Percentiles rank a stretch among this genome's conserved stretches.
Conservation (phyloP, 495 filamentous ascomycete genomes). For the Lineolata rhizophorae region DNA sequence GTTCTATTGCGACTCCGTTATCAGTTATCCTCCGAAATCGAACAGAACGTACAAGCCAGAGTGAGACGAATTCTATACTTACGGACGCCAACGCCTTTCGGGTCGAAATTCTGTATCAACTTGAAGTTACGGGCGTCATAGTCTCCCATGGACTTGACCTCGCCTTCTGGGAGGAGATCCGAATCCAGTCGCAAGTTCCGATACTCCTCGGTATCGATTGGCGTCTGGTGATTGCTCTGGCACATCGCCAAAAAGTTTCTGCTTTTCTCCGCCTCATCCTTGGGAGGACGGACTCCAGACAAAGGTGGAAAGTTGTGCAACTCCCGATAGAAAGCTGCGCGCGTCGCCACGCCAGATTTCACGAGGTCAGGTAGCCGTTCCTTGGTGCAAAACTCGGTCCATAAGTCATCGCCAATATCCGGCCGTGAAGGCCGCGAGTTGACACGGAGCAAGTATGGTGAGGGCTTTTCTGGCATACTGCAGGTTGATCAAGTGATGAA, state of each 20-base stretch:
- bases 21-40: too few relatives aligned
- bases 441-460: not conserved
- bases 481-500: too few relatives aligned
- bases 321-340: not conserved
- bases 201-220: not conserved
- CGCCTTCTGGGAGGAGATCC: not conserved
- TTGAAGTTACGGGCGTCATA: not conserved
- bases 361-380: not conserved
- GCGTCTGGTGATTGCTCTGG: not conserved
- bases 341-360: not conserved
- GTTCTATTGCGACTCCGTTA: not conserved
- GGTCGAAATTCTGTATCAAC: constrained; percentile 1
- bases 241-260: not conserved
- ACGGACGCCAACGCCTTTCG: not conserved
- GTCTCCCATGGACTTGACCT: not conserved
- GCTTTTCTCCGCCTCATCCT: not conserved
- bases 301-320: not conserved
- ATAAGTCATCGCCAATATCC: constrained; percentile 1
- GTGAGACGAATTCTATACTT: not conserved
- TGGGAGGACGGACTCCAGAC: not conserved
- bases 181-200: not conserved
- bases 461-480: too few relatives aligned
- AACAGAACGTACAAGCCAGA: too few relatives aligned
- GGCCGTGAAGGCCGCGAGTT: not conserved
- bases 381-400: not conserved